phyloP scores from a whole-genome alignment of 1,284 basidiomycete species.

The Ustilago sp. region DNA sequence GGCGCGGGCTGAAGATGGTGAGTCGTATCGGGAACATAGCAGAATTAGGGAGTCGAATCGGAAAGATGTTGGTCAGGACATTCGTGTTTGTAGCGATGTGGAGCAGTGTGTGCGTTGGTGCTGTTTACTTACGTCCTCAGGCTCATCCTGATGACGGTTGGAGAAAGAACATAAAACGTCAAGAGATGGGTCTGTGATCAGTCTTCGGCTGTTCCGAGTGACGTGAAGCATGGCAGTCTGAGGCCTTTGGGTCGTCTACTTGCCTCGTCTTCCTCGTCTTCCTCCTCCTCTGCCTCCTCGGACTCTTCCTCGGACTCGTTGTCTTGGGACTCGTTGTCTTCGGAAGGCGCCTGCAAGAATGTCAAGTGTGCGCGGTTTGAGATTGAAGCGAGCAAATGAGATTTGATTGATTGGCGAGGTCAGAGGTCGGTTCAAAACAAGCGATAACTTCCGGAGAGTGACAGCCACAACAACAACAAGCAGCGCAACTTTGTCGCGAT shows the following conservation, averaged over 20 bases:
- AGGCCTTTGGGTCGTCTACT: neutral
- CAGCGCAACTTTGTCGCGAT: neutral
- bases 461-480: slow-evolving; percentile 9
- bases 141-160: slow-evolving; percentile 50
- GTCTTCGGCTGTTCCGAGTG: neutral
- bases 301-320: slow-evolving; percentile 58
- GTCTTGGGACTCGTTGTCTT: slow-evolving; percentile 45
- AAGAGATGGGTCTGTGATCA: neutral
- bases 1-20: slow-evolving; percentile 40
- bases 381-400: slow-evolving; percentile 4
- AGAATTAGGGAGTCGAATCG: neutral
- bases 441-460: neutral
- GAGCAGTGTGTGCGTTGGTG: neutral
- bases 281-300: slow-evolving; percentile 45
- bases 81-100: neutral
- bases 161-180: neutral
- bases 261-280: slow-evolving; percentile 42
- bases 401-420: neutral
- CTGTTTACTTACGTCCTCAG: slow-evolving; percentile 64
- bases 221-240: neutral
- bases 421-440: slow-evolving; percentile 3
- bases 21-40: neutral
- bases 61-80: neutral
- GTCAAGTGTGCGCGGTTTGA: neutral
- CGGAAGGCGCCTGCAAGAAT: slow-evolving; percentile 35